Base-by-base conservation (phyloP, 305 asterid genomes). In the Rubia peregrina region DNA sequence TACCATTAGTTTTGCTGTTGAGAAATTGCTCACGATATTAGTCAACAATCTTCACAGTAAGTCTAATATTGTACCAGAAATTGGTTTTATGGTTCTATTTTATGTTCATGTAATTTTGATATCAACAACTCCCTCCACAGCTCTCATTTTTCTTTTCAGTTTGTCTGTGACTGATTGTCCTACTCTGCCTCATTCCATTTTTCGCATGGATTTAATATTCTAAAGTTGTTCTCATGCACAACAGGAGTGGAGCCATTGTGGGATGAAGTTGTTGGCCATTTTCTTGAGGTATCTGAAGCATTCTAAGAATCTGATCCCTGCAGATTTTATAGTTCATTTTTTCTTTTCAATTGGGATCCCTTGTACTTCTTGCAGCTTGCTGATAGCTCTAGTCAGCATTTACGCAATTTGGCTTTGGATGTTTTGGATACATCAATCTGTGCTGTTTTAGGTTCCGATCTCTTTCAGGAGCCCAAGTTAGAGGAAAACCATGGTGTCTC, bases 161-260 rank as follows among this genome's bases (percentile, higher is more conserved):
- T 51, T 51, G 22, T 51, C 24, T 51, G 43, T 69, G 43, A 22
- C 17, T 56, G 65, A 46, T 11, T 6, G 59, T 51, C n/a, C 11
- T 9, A 61, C 44, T 26, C 12, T 63, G 42, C 38, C 61, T 64
- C 63, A 16, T 49, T 17, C 41, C 59, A 51, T n/a, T 46, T 46
- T 46, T 46, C 11, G 2, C 55, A 0, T 48, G 55, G 16, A 48
- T 48, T 55, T 17, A 4, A 33, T 43, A 38, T 61, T 26, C 43
- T 67, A 12, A 22, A 71, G 33, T 56, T 57, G 62, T 62, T 77
- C 26, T 70, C 74, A 67, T 66, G 78, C 42, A 71, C 72, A 73
- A 77, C 90, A 94, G 98, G 98, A 82, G 92, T 91, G 76, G 95
- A 86, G 78, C 92, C 96, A 75, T 78, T 91, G 75, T 94, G 98